Base-by-base conservation (phyloP, 345 rosid genomes). In the Pistacia integerrima region DNA sequence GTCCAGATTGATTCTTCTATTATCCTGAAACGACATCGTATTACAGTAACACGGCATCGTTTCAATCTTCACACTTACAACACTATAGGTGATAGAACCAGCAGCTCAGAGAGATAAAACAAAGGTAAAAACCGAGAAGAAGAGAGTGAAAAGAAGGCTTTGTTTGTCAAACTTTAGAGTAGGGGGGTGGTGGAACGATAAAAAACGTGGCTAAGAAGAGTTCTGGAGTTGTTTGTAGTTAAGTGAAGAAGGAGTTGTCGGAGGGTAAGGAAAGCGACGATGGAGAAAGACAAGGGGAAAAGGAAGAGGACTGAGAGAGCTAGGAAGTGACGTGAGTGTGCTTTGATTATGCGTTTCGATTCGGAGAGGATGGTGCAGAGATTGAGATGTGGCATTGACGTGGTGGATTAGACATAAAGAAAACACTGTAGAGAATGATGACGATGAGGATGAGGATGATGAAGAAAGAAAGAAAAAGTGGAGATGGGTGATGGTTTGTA, bases 241-340 rank as follows among this genome's bases (percentile, higher is more conserved):
- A 85, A 78, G 60, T 82, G 67, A 74, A 82, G 41, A 77, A 86
- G 52, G 69, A 87, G 90, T 61, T 66, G 85, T 72, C 59, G 74
- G 80, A 91, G 80, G 81, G 87, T 70, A 2, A 90, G 94, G 84
- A 76, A 86, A 41, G 82, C 85, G 69, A 85, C 51, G 82, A 86
- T 0, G 56, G 86, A 81, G 87, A 93, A 91, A 77, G 89, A 86
- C 48, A 80, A 76, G 25, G 96, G 99, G 55, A 90, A 90, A 52
- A 93, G 88, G 80, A 93, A 94, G 81, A 93, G 82, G 57, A 94
- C 88, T 67, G 97, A 87, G 70, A 93, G 98, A 59, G 98, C 95
- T 0, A 91, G 83, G 91, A 94, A 91, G 87, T 93, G 98, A 73
- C 95, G 89, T 30, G 94, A 88, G 90, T 91, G 98, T 30, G 97